Base-by-base conservation (phyloP, 345 rosid species). In the Camelina neglecta region DNA sequence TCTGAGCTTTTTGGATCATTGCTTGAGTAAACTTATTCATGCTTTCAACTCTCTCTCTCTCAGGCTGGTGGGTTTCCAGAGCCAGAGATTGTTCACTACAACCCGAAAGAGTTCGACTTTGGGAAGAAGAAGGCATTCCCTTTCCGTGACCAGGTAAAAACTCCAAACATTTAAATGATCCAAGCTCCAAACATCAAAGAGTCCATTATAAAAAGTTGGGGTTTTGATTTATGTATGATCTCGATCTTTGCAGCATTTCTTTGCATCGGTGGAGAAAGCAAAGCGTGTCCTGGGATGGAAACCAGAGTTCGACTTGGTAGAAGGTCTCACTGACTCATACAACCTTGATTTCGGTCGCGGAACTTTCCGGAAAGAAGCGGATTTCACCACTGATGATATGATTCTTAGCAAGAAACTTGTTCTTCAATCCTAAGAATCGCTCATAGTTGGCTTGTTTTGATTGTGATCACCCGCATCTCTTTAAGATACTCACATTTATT, bases 41-140 rank as follows among this genome's bases (percentile, higher is more conserved):
- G 66, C 45, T 73, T 48, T 8, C 45, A 71, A 41, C 38, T 38
- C 53, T 44, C 0, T 31, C n/a, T 56, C 38, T 31, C 53, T 31
- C 53, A 93, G 97, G 99, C 97, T 61, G 99, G 83, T 65, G 97
- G 97, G 41, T 92, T 92, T 79, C 99, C 99, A 11, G 96, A 90
- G 78, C 99, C 99, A 12, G 93, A 90, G 84, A 79, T 95, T 61
- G 79, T 92, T 67, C 93, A 87, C 80, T 95, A 84, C 79, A 89
- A 88, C 79, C 97, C 97, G 54, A 90, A 92, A 81, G 97, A 92
- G 23, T 95, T 89, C 16, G 97, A 95, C 77, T 90, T 90, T 20
- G 99, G 97, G 13, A 92, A 95, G 78, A 95, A 95, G 93, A 92
- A 95, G 81, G 89, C 99, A 9, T 95, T 95, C 80, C 99, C 97